Evolutionary conservation across 2,329 filamentous ascomycete species (phyloP).

Genomic region (Geosmithia putterillii): DNA sequence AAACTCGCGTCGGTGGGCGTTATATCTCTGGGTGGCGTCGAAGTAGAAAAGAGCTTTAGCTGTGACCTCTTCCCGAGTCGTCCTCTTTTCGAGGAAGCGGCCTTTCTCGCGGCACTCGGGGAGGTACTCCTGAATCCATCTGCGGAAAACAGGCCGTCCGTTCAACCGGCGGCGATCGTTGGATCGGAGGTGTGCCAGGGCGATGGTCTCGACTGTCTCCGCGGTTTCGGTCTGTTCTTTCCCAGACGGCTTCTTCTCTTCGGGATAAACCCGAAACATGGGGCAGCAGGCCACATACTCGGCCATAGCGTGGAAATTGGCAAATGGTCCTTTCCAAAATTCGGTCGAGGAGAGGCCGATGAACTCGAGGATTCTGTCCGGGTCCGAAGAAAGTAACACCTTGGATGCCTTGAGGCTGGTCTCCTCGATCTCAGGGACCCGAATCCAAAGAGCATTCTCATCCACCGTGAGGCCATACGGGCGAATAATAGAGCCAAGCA

Average conservation of each 20-base stretch:
- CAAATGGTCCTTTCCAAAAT: constrained; percentile 44
- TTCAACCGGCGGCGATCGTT: constrained; percentile 46
- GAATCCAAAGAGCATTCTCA: constrained; percentile 49
- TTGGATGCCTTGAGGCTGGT: constrained; percentile 42
- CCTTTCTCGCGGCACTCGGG: constrained; percentile 32
- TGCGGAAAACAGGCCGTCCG: constrained; percentile 42
- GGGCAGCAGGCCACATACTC: constrained; percentile 45
- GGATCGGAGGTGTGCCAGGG: constrained; percentile 23
- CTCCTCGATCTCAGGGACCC: constrained; percentile 55
- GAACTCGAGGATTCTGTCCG: constrained; percentile 44
- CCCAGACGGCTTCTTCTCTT: not conserved
- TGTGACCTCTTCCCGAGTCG: constrained; percentile 31
- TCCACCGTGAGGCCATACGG: constrained; percentile 54
- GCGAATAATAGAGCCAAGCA: constrained; percentile 52
- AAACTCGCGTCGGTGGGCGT: constrained; percentile 26
- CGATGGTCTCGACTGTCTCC: no score
- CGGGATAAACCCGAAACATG: constrained; percentile 38
- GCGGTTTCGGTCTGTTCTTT: constrained; percentile 17
- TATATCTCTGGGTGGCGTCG: constrained; percentile 27
- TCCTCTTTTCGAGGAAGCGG: constrained; percentile 14
- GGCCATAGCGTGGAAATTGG: constrained; percentile 41
- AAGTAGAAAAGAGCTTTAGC: constrained; percentile 42
- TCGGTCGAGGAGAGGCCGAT: constrained; percentile 40
- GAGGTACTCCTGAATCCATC: constrained; percentile 53
- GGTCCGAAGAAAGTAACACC: constrained; percentile 47